Percentiles rank a stretch among this genome's conserved stretches.
Conservation (phyloP, 2,329 filamentous ascomycete species). For the Penicillium sp. region DNA sequence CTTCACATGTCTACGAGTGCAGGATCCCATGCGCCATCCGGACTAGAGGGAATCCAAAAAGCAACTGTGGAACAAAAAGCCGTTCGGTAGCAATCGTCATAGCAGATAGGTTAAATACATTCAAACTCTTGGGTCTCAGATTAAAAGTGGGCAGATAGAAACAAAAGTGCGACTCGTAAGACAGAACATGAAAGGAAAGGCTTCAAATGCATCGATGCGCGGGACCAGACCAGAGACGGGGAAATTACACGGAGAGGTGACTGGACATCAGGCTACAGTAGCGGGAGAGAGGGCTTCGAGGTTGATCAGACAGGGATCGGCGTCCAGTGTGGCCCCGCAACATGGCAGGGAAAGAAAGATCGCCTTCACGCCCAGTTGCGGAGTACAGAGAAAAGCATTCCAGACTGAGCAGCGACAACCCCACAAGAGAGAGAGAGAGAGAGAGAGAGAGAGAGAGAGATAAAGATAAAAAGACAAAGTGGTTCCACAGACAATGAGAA, state of each 20-base stretch:
- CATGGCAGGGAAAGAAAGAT: not conserved
- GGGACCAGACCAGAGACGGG: not conserved
- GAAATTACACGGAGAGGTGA: conserved; percentile 12
- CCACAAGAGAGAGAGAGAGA: not conserved
- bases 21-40: too few relatives aligned
- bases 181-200: conserved; percentile 4
- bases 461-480: not conserved
- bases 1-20: too few relatives aligned
- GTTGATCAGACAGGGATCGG: not conserved
- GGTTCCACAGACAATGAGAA: too few relatives aligned
- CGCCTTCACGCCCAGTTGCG: conserved; percentile 10
- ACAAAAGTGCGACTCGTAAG: too few relatives aligned
- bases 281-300: not conserved
- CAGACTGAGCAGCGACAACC: not conserved
- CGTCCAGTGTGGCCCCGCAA: conserved; percentile 1
- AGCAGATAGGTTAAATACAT: too few relatives aligned
- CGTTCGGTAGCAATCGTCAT: too few relatives aligned
- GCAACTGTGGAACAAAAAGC: too few relatives aligned
- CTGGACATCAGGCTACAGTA: conserved; percentile 2
- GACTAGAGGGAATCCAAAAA: too few relatives aligned
- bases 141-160: too few relatives aligned
- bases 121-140: too few relatives aligned
- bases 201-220: conserved; percentile 18
- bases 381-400: not conserved
- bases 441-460: not conserved